Conservation (phyloP, 2,329 filamentous ascomycete species). For the Grosmannia serpens region DNA sequence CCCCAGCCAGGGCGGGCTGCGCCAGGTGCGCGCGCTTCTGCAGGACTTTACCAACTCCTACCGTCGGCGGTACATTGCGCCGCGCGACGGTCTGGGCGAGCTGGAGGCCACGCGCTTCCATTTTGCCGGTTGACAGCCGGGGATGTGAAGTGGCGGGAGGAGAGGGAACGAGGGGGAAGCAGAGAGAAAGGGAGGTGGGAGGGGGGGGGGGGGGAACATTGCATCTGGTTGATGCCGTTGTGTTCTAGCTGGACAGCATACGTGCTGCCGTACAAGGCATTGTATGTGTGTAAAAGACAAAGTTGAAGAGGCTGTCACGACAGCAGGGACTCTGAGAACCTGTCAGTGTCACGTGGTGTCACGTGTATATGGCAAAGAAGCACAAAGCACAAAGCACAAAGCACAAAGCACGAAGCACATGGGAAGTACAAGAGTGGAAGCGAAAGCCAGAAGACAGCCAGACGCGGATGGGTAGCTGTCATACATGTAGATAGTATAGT, state of each 20-base stretch:
- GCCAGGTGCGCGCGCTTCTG: slow-evolving; percentile 72
- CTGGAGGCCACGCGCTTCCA: slow-evolving; percentile 81
- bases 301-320: neutral
- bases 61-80: slow-evolving; percentile 87
- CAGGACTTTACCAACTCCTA: slow-evolving; percentile 98
- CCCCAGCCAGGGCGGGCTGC: slow-evolving; percentile 44
- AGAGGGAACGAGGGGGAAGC: neutral
- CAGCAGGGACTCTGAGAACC: too few species aligned
- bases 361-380: too few species aligned
- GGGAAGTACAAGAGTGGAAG: too few species aligned
- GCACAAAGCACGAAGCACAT: too few species aligned
- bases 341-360: too few species aligned
- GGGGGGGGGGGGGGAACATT: neutral
- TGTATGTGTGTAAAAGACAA: neutral
- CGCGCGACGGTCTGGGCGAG: slow-evolving; percentile 77
- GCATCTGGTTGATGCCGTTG: neutral
- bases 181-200: neutral
- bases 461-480: too few species aligned
- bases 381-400: too few species aligned
- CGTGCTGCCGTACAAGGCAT: neutral
- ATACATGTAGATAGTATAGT: too few species aligned
- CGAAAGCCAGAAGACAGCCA: too few species aligned
- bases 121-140: slow-evolving; percentile 47
- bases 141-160: neutral
- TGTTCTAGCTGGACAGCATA: neutral